Evolutionary conservation across 352 stramenopile species (phyloP).

Genomic region (Thalassiosira delicatula): DNA sequence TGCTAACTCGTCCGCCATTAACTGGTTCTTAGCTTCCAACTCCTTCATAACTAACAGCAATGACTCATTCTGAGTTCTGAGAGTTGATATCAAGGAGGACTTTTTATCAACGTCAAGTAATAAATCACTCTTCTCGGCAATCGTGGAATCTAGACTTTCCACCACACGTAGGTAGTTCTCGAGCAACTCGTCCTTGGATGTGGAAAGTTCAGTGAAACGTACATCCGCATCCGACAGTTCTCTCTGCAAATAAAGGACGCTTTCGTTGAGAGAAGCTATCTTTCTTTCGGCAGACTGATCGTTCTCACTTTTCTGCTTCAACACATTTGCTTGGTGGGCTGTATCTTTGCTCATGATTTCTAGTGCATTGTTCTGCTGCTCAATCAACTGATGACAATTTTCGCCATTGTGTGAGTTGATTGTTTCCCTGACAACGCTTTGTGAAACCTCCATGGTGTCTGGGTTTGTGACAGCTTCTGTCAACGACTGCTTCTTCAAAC

Average conservation of each 20-base stretch:
- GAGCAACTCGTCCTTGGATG: not conserved
- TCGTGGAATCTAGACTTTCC: not conserved
- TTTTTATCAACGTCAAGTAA: not conserved
- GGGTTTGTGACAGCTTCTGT: not conserved
- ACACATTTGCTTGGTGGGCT: slow-evolving; percentile 1
- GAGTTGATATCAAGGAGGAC: slow-evolving; percentile 4
- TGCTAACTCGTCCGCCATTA: not conserved
- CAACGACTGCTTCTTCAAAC: slow-evolving; percentile 20
- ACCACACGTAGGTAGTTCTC: slow-evolving; percentile 5
- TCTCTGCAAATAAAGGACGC: not conserved
- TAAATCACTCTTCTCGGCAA: not conserved
- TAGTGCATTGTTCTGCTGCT: not conserved
- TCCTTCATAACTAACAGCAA: not conserved
- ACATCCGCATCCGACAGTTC: not conserved
- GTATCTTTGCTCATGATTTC: not conserved
- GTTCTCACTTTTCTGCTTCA: not conserved
- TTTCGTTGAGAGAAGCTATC: slow-evolving; percentile 3
- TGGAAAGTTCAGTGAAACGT: not conserved
- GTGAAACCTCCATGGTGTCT: not conserved
- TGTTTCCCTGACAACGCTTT: slow-evolving; percentile 1
- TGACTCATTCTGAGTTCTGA: not conserved
- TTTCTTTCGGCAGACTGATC: not conserved
- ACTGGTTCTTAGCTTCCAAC: not conserved
- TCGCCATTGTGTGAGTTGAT: not conserved
- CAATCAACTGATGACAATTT: not conserved